Percentiles rank a stretch among this genome's conserved stretches.
Evolutionary conservation across 2,329 filamentous ascomycete species (phyloP).

Genomic region (Epichloe gansuensis): DNA sequence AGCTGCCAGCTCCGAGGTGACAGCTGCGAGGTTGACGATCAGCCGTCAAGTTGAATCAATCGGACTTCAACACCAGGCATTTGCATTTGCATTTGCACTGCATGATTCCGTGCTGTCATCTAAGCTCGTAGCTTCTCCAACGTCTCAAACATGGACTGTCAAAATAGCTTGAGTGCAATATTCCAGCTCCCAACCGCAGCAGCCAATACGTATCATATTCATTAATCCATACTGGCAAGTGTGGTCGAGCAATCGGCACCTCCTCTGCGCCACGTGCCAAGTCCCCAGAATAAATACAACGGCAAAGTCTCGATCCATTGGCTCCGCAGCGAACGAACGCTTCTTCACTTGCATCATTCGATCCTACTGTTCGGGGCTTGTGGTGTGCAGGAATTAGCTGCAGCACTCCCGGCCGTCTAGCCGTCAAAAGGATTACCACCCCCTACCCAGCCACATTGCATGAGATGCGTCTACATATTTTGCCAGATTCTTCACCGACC

Average conservation of each 20-base stretch:
- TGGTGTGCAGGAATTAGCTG: no score
- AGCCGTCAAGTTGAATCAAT: not conserved
- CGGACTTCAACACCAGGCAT: not conserved
- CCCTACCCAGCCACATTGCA: not conserved
- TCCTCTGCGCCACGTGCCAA: not conserved
- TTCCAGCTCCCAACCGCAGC: not conserved
- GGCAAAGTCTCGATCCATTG: not conserved
- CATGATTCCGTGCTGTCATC: no score
- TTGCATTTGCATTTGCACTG: not conserved
- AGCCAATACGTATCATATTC: not conserved
- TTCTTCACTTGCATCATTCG: no score
- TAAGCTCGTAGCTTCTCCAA: no score
- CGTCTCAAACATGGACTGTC: not conserved
- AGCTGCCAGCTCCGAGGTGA: not conserved
- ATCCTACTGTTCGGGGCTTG: no score
- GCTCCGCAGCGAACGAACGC: not conserved
- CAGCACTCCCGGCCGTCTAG: no score
- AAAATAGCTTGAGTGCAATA: not conserved
- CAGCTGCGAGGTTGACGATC: not conserved
- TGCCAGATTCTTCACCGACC: conserved; percentile 3
- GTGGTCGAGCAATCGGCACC: not conserved
- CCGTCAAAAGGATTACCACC: no score
- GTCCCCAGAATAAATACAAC: no score
- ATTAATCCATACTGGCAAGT: no score
- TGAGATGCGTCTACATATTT: not conserved